A percentile compares a stretch with the other conserved stretches of the same genome.
phyloP scores from a whole-genome alignment of 805 yeast species.

The Myxozyma sirexii region DNA sequence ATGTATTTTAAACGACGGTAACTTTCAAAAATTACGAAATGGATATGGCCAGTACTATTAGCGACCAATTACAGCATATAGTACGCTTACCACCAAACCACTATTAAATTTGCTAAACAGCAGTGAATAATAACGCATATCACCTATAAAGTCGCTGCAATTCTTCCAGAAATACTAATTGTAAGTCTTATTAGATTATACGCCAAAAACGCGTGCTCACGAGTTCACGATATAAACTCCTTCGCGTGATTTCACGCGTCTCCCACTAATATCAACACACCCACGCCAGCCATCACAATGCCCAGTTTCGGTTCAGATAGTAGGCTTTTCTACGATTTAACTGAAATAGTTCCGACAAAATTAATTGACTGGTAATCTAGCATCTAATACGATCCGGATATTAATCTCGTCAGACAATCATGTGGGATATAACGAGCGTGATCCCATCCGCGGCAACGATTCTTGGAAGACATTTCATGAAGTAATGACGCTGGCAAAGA shows the following conservation, averaged over 20 bases:
- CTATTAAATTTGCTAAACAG: too few relatives aligned
- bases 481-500: constrained; percentile 69
- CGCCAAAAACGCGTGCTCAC: constrained; percentile 9
- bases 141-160: too few relatives aligned
- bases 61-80: too few relatives aligned
- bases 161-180: too few relatives aligned
- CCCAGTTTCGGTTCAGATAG: background rate
- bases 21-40: too few relatives aligned
- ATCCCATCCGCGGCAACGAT: constrained; percentile 88
- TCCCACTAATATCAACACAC: background rate
- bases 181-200: background rate
- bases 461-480: constrained; percentile 87
- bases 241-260: constrained; percentile 2
- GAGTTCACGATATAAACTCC: background rate
- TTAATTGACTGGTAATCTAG: background rate
- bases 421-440: constrained; percentile 89
- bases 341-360: too few relatives aligned
- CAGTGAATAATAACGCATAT: too few relatives aligned
- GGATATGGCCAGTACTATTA: too few relatives aligned
- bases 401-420: constrained; percentile 93
- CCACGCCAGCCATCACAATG: background rate
- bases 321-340: too few relatives aligned
- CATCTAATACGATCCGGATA: constrained; percentile 69
- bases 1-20: too few relatives aligned
- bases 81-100: too few relatives aligned